Evolutionary conservation across 164 flowering plant genomes (phyloP).

Genomic region (Dillenia suffruticosa): DNA sequence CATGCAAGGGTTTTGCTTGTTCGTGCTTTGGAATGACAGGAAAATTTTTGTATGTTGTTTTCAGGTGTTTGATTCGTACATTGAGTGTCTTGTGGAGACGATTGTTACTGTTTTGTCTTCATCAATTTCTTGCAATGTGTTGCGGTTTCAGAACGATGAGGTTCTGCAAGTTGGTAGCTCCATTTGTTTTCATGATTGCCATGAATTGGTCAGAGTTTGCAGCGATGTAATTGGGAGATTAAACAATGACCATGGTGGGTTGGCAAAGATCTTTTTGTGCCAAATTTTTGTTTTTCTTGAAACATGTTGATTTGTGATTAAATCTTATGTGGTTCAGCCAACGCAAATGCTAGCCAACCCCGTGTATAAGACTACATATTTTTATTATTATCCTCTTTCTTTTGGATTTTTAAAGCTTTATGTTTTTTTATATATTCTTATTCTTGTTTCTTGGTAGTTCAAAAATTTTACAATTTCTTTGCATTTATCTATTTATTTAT

Average conservation of each 20-base stretch:
- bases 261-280: not conserved
- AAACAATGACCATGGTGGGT: slow-evolving; percentile 38
- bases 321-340: too few species aligned
- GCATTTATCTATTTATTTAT: too few species aligned
- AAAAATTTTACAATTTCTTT: too few species aligned
- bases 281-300: not conserved
- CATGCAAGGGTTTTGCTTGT: not conserved
- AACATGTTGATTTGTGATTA: not conserved
- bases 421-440: too few species aligned
- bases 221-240: slow-evolving; percentile 31
- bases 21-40: too few species aligned
- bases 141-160: slow-evolving; percentile 26
- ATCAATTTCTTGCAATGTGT: slow-evolving; percentile 42
- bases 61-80: slow-evolving; percentile 42
- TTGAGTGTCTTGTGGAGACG: slow-evolving; percentile 35
- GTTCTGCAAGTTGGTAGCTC: slow-evolving; percentile 47
- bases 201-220: slow-evolving; percentile 32
- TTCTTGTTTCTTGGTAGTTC: too few species aligned
- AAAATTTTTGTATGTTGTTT: not conserved
- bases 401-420: too few species aligned
- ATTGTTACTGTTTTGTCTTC: slow-evolving; percentile 44
- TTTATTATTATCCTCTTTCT: too few species aligned
- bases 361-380: too few species aligned
- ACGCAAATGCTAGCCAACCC: too few species aligned
- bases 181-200: slow-evolving; percentile 29